phyloP scores from a whole-genome alignment of 2,329 filamentous ascomycete genomes.

The Coniochaeta ligniaria region DNA sequence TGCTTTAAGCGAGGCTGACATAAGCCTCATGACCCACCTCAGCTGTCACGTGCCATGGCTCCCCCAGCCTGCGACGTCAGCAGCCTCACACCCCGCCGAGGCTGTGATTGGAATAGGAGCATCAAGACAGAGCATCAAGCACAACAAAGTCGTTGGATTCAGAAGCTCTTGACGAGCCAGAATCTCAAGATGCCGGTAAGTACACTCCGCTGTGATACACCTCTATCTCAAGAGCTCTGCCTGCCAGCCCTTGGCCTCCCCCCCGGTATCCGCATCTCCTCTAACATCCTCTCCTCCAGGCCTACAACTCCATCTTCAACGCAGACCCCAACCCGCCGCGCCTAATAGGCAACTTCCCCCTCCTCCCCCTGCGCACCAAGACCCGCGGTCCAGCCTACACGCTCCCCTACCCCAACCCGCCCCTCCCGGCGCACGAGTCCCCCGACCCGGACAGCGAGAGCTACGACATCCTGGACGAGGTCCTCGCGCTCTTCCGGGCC shows the following conservation, averaged over 20 bases:
- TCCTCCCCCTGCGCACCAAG: constrained; percentile 89
- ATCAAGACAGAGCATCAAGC: background rate
- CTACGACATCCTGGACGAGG: constrained; percentile 95
- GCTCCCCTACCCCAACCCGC: constrained; percentile 53
- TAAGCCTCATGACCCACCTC: background rate
- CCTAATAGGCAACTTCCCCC: constrained; percentile 82
- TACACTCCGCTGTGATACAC: no score
- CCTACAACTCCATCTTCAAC: constrained; percentile 97
- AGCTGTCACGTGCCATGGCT: background rate
- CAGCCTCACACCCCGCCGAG: constrained; percentile 3
- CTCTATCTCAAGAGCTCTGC: no score
- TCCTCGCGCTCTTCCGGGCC: constrained; percentile 85
- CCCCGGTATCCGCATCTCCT: no score
- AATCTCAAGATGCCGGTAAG: constrained; percentile 3
- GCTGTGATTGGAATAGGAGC: background rate
- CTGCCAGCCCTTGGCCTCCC: no score
- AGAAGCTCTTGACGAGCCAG: background rate
- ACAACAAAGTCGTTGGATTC: background rate
- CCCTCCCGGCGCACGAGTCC: constrained; percentile 53
- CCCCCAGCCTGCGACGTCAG: background rate
- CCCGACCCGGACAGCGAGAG: constrained; percentile 82
- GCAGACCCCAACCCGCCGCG: constrained; percentile 55
- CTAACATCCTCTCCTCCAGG: constrained; percentile 39
- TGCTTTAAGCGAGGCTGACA: background rate
- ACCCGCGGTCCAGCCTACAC: constrained; percentile 92